Conservation (phyloP, 352 stramenopile genomes). For the Sclerospora graminicola region DNA sequence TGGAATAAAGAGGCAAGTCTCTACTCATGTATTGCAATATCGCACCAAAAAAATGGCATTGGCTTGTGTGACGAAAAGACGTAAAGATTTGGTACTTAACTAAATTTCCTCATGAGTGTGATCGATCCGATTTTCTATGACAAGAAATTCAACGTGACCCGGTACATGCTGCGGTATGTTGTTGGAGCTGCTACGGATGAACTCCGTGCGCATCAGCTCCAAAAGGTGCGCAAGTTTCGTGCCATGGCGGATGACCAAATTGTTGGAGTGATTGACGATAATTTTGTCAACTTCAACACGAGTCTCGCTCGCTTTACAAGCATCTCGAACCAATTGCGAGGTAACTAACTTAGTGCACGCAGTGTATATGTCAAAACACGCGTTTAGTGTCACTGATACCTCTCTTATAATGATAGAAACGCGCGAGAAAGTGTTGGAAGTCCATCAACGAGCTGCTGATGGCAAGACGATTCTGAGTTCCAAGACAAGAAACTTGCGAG, state of each 20-base stretch:
- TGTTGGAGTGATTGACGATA: constrained; percentile 72
- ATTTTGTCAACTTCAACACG: constrained; percentile 80
- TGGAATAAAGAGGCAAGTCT: too few relatives aligned
- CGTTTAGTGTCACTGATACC: too few relatives aligned
- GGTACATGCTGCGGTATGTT: constrained; percentile 75
- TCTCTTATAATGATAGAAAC: too few relatives aligned
- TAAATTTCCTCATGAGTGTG: too few relatives aligned
- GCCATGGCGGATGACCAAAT: constrained; percentile 69
- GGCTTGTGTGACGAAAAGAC: too few relatives aligned
- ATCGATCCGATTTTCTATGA: constrained; percentile 63
- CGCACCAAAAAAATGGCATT: too few relatives aligned
- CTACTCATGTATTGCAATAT: too few relatives aligned
- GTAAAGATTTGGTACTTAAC: too few relatives aligned
- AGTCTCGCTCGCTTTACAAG: constrained; percentile 67
- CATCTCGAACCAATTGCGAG: constrained; percentile 73
- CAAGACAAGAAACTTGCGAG: constrained; percentile 77
- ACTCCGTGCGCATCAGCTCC: constrained; percentile 52
- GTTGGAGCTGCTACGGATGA: constrained; percentile 61
- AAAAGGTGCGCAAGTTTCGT: constrained; percentile 47
- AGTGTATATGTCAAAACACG: too few relatives aligned
- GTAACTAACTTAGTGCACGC: too few relatives aligned
- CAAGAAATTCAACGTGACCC: constrained; percentile 73
- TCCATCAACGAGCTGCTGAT: constrained; percentile 55
- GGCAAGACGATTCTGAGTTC: constrained; percentile 73
- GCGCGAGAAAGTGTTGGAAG: constrained; percentile 53